Evolutionary conservation across 441 rosid genomes (phyloP).

Genomic region (Croton setiger): DNA sequence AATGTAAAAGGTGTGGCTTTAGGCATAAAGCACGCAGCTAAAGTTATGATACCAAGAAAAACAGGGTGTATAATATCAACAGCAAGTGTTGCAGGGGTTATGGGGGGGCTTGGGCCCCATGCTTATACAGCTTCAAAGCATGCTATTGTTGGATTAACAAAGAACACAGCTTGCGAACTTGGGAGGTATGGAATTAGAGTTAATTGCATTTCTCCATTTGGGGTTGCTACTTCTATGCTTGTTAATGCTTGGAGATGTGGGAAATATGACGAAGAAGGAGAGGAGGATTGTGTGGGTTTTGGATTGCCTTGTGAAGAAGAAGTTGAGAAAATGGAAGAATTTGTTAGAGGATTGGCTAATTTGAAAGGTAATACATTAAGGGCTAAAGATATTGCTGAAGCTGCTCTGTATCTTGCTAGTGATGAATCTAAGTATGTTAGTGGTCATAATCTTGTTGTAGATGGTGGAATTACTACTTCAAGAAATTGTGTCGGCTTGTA

Average conservation of each 20-base stretch:
- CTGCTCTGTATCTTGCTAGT: slow-evolving; percentile 73
- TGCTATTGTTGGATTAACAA: slow-evolving; percentile 79
- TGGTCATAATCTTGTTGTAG: slow-evolving; percentile 93
- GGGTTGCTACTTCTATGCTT: slow-evolving; percentile 82
- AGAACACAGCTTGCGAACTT: slow-evolving; percentile 80
- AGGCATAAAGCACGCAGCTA: slow-evolving; percentile 84
- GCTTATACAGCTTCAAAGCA: slow-evolving; percentile 92
- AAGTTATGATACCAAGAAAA: slow-evolving; percentile 56
- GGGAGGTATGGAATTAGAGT: slow-evolving; percentile 75
- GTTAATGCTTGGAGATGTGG: slow-evolving; percentile 60
- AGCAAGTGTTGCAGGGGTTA: slow-evolving; percentile 77
- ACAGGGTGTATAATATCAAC: slow-evolving; percentile 69
- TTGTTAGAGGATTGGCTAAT: slow-evolving; percentile 68
- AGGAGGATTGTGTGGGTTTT: slow-evolving; percentile 5
- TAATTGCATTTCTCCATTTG: slow-evolving; percentile 90
- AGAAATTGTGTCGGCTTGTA: slow-evolving; percentile 79
- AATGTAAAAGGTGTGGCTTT: slow-evolving; percentile 68
- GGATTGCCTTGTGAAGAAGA: slow-evolving; percentile 33
- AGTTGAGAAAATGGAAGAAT: slow-evolving; percentile 74
- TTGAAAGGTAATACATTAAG: slow-evolving; percentile 54
- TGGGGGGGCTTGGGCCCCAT: slow-evolving; percentile 89
- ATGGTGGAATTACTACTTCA: slow-evolving; percentile 76
- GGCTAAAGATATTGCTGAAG: slow-evolving; percentile 77
- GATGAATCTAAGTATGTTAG: slow-evolving; percentile 87
- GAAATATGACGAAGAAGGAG: slow-evolving; percentile 28